These are phyloP conservation scores for Ceratocystis destructans DNA, from an alignment of 2,329 filamentous ascomycete species.

Conservation along the genomic window DNA sequence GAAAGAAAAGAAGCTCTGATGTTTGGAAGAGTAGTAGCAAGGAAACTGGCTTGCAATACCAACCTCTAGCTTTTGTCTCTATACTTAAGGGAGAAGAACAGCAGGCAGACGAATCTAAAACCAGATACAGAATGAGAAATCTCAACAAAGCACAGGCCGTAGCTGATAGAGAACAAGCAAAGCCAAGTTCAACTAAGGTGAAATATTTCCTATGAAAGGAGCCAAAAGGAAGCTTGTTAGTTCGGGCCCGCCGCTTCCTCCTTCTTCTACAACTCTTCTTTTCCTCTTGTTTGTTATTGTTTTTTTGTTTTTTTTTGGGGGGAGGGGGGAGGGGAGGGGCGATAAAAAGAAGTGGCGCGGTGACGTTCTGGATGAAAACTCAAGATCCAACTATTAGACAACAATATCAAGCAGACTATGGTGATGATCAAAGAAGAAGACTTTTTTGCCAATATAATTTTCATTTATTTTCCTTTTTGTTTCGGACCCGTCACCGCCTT, in stretches of 20 bases:
- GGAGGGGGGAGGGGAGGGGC: too few relatives aligned
- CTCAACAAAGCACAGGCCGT: slow-evolving; percentile 2
- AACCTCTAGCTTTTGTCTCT: not conserved
- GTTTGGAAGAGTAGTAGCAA: not conserved
- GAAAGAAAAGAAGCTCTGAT: not conserved
- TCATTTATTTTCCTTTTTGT: too few relatives aligned
- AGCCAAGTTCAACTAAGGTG: not conserved
- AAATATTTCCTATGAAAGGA: not conserved
- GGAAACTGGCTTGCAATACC: not conserved
- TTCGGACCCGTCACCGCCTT: too few relatives aligned
- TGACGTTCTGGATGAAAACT: slow-evolving; percentile 3
- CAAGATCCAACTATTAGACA: not conserved
- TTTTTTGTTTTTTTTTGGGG: not conserved
- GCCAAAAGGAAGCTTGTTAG: slow-evolving; percentile 10
- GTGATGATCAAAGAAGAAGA: not conserved
- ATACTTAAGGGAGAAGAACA: not conserved
- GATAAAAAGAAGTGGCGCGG: slow-evolving; percentile 1
- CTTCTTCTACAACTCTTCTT: not conserved
- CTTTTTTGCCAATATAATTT: not conserved
- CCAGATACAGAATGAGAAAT: not conserved
- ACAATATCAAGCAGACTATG: not conserved
- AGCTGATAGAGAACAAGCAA: not conserved
- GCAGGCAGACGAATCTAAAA: not conserved
- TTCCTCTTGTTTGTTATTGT: slow-evolving; percentile 4
- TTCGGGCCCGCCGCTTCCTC: slow-evolving; percentile 9